Evolutionary conservation across 148 eudicot genomes (phyloP).

Genomic region (Camellia granthamiana): DNA sequence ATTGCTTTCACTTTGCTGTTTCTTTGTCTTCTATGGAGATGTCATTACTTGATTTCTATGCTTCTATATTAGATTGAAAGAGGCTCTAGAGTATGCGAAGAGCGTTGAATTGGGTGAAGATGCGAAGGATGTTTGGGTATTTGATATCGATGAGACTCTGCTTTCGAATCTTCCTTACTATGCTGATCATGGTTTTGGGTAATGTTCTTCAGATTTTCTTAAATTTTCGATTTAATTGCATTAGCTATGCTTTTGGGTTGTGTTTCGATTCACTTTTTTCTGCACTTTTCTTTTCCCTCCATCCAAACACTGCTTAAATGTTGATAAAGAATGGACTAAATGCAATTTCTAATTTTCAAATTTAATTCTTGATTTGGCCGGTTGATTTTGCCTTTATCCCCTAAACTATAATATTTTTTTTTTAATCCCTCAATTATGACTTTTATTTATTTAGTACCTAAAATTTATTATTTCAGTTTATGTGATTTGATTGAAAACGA

Average conservation of each 20-base stretch:
- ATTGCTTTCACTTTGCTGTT: no score
- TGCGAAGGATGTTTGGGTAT: slow-evolving; percentile 80
- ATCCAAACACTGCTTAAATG: no score
- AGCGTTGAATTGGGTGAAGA: slow-evolving; percentile 44
- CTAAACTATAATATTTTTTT: background rate
- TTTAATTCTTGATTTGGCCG: background rate
- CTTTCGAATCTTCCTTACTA: slow-evolving; percentile 93
- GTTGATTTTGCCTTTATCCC: no score
- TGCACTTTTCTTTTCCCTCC: no score
- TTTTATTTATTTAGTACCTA: background rate
- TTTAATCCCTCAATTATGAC: background rate
- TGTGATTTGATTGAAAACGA: no score
- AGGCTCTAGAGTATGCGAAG: slow-evolving; percentile 54
- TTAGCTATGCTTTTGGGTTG: background rate
- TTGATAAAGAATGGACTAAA: background rate
- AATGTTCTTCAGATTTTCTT: no score
- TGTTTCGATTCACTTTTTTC: no score
- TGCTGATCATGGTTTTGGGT: slow-evolving; percentile 75
- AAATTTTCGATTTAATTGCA: background rate
- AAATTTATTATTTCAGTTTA: no score
- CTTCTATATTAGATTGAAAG: slow-evolving; percentile 14
- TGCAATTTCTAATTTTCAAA: background rate
- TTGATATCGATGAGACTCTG: slow-evolving; percentile 90
- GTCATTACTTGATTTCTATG: no score
- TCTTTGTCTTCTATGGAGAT: no score